A percentile compares a stretch with the other conserved stretches of the same genome.
Conservation (phyloP, 176 grass and related monocot species). For the Thalia dealbata region DNA sequence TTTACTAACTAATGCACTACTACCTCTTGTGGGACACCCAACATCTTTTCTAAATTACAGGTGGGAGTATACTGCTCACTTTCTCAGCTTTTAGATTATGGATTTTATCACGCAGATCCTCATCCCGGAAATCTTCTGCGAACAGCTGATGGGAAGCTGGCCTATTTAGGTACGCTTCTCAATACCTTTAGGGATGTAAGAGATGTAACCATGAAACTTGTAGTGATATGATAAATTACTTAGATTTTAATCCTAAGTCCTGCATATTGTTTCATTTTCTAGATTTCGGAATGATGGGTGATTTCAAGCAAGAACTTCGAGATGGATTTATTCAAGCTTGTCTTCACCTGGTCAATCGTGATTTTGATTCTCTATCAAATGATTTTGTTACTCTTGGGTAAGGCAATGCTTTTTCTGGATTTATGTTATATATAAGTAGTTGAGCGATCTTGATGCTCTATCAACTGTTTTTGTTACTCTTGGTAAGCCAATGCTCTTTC, state of each 20-base stretch:
- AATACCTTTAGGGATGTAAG: neutral
- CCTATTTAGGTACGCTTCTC: conserved; percentile 66
- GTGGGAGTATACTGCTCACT: conserved; percentile 97
- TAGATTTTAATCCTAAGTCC: conserved; percentile 21
- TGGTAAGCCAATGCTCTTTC: conserved; percentile 39
- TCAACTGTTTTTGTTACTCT: conserved; percentile 94
- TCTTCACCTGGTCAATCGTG: conserved; percentile 96
- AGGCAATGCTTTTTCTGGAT: conserved; percentile 10
- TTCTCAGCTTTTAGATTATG: conserved; percentile 93
- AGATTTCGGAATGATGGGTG: conserved; percentile 99
- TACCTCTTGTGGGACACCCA: neutral
- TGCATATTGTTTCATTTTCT: conserved; percentile 27
- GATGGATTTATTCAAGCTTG: conserved; percentile 97
- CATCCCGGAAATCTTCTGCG: conserved; percentile 96
- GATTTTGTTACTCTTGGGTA: conserved; percentile 98
- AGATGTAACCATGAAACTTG: neutral
- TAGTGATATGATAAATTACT: neutral
- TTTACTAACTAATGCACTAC: conserved; percentile 15
- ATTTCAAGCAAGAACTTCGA: conserved; percentile 80
- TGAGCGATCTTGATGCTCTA: conserved; percentile 89
- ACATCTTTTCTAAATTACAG: conserved; percentile 22
- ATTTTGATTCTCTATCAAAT: conserved; percentile 97
- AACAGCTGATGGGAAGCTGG: conserved; percentile 79
- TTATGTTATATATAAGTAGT: neutral
- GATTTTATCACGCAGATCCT: conserved; percentile 98